Percentiles rank a stretch among this genome's conserved stretches.
These are phyloP conservation scores for Xylaria arbuscula DNA, from an alignment of 2,329 filamentous ascomycete genomes.

Conservation along the genomic window DNA sequence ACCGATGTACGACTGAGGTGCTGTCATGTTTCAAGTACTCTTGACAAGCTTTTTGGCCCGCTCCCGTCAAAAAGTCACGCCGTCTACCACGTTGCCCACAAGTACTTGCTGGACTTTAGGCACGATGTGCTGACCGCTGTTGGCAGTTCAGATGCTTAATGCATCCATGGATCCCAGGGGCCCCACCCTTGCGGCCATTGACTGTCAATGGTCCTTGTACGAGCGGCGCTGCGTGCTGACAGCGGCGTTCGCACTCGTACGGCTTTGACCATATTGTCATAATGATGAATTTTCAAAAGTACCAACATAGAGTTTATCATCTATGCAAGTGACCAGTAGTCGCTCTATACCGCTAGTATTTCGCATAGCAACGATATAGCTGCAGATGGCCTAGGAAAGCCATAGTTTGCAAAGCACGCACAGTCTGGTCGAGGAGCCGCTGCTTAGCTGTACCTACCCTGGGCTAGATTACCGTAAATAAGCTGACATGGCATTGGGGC, in stretches of 20 bases:
- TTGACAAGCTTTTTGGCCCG: background rate
- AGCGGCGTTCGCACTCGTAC: slow-evolving; percentile 25
- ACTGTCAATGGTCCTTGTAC: slow-evolving; percentile 44
- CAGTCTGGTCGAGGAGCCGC: background rate
- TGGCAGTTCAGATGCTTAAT: slow-evolving; percentile 23
- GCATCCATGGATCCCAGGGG: slow-evolving; percentile 11
- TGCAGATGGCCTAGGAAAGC: background rate
- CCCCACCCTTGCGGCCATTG: slow-evolving; percentile 29
- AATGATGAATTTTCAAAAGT: slow-evolving; percentile 1
- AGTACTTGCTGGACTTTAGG: slow-evolving; percentile 29
- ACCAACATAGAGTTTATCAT: slow-evolving; percentile 8
- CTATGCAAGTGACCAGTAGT: background rate
- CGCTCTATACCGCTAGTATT: slow-evolving; percentile 1
- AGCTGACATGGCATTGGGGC: slow-evolving; percentile 27
- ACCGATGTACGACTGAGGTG: slow-evolving; percentile 13
- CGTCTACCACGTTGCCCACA: slow-evolving; percentile 5
- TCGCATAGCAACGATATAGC: background rate
- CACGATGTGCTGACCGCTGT: slow-evolving; percentile 20
- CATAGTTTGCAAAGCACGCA: background rate
- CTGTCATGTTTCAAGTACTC: slow-evolving; percentile 13
- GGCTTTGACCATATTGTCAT: slow-evolving; percentile 1
- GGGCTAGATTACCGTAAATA: slow-evolving; percentile 14
- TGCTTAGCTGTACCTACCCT: background rate
- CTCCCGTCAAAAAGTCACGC: background rate
- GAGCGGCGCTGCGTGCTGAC: slow-evolving; percentile 44